These are phyloP conservation scores for Phytophthora pinifolia DNA, from an alignment of 352 stramenopile species.

Conservation along the genomic window DNA sequence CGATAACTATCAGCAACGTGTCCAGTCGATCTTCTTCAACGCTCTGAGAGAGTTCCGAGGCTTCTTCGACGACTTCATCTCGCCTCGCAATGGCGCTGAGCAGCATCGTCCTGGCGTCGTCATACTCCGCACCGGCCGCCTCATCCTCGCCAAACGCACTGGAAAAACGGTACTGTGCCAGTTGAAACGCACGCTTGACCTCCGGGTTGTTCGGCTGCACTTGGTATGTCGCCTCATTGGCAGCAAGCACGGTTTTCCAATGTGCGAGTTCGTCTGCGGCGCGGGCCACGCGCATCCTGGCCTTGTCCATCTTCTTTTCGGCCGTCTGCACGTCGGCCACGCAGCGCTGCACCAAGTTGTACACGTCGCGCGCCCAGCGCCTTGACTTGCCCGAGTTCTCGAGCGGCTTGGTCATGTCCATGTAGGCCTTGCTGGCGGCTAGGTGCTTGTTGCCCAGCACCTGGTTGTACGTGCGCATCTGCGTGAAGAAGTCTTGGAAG, in stretches of 20 bases:
- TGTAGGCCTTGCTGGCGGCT: constrained; percentile 71
- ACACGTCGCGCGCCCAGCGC: constrained; percentile 76
- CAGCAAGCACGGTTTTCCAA: constrained; percentile 72
- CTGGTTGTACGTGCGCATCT: constrained; percentile 83
- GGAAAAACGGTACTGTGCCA: constrained; percentile 60
- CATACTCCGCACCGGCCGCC: constrained; percentile 54
- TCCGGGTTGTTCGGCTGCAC: constrained; percentile 81
- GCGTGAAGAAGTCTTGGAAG: constrained; percentile 75
- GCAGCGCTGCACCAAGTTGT: constrained; percentile 80
- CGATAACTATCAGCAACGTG: constrained; percentile 82
- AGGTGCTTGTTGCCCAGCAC: constrained; percentile 74
- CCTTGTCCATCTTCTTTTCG: constrained; percentile 83
- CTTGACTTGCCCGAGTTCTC: constrained; percentile 71
- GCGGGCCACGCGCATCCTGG: constrained; percentile 53
- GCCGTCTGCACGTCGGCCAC: constrained; percentile 68
- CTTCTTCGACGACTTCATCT: constrained; percentile 83
- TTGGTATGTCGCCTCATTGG: constrained; percentile 81
- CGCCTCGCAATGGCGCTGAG: constrained; percentile 67
- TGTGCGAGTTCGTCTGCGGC: constrained; percentile 72
- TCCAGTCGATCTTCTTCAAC: constrained; percentile 85
- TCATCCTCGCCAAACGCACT: constrained; percentile 70
- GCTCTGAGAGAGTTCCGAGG: constrained; percentile 73
- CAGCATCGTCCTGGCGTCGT: constrained; percentile 53
- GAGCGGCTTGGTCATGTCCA: constrained; percentile 77
- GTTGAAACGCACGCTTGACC: constrained; percentile 64